Percentiles rank a stretch among this genome's conserved stretches.
phyloP scores from a whole-genome alignment of 176 grass and related monocot genomes.

The Elymus sibiricus region DNA sequence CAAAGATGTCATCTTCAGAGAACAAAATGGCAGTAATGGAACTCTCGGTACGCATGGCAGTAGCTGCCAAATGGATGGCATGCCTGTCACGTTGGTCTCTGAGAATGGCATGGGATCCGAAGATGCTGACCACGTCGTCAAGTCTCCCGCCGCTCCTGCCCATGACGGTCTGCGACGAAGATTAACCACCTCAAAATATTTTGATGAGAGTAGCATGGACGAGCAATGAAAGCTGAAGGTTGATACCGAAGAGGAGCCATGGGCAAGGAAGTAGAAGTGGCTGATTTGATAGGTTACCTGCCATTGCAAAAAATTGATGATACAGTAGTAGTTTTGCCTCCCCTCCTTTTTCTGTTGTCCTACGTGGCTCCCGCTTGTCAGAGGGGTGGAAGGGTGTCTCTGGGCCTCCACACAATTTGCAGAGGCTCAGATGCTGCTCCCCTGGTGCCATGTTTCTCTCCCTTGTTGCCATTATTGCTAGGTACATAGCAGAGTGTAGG shows the following conservation, averaged over 20 bases:
- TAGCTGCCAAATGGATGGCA: slow-evolving; percentile 11
- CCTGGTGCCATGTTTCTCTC: slow-evolving; percentile 56
- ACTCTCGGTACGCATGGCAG: not conserved
- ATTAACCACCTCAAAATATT: slow-evolving; percentile 25
- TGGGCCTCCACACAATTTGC: slow-evolving; percentile 85
- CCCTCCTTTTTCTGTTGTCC: not conserved
- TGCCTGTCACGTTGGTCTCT: not conserved
- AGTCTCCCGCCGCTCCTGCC: slow-evolving; percentile 1
- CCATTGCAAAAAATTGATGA: slow-evolving; percentile 44
- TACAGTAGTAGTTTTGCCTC: slow-evolving; percentile 31
- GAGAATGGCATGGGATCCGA: slow-evolving; percentile 27
- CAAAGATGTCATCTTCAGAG: slow-evolving; percentile 16
- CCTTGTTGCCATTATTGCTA: slow-evolving; percentile 31
- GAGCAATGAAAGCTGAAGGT: slow-evolving; percentile 29
- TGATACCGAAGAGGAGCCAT: slow-evolving; percentile 4
- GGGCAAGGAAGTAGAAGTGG: slow-evolving; percentile 11
- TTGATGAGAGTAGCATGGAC: slow-evolving; percentile 41
- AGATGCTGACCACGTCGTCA: slow-evolving; percentile 14
- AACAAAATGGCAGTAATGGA: slow-evolving; percentile 22
- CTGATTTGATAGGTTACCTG: slow-evolving; percentile 36
- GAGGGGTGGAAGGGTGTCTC: slow-evolving; percentile 69
- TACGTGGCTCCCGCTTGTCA: slow-evolving; percentile 46
- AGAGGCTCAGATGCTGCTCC: slow-evolving; percentile 68
- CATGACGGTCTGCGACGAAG: slow-evolving; percentile 34
- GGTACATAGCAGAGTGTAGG: slow-evolving; percentile 63